Evolutionary conservation across 176 grass and related monocot genomes (phyloP).

Genomic region (Guadua angustifolia): DNA sequence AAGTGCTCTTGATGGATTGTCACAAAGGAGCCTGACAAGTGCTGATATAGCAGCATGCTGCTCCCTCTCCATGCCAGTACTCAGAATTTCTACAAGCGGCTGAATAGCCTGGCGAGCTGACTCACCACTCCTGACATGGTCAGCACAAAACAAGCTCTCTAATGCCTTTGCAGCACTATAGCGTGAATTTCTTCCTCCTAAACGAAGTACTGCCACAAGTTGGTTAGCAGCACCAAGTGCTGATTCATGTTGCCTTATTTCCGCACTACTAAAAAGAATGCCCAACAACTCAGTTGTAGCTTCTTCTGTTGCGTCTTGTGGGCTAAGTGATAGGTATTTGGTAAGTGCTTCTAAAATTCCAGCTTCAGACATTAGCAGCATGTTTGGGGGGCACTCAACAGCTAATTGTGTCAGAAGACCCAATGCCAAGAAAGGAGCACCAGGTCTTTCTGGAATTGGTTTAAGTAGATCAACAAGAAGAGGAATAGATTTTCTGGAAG

Average conservation of each 20-base stretch:
- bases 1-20: slow-evolving; percentile 94
- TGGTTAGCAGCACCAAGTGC: slow-evolving; percentile 89
- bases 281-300: slow-evolving; percentile 92
- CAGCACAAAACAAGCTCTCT: slow-evolving; percentile 92
- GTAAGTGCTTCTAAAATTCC: slow-evolving; percentile 94
- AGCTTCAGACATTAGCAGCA: slow-evolving; percentile 93
- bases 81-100: slow-evolving; percentile 97
- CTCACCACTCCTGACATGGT: slow-evolving; percentile 94
- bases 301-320: slow-evolving; percentile 94
- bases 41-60: slow-evolving; percentile 99
- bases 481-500: slow-evolving; percentile 95
- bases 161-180: slow-evolving; percentile 98
- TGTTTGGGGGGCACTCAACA: slow-evolving; percentile 85
- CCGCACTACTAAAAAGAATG: slow-evolving; percentile 77
- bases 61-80: slow-evolving; percentile 92
- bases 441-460: slow-evolving; percentile 97
- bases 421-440: slow-evolving; percentile 95
- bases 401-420: slow-evolving; percentile 87
- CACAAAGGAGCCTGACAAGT: slow-evolving; percentile 86
- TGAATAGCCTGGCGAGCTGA: slow-evolving; percentile 92
- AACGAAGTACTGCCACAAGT: slow-evolving; percentile 93
- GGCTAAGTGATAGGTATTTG: slow-evolving; percentile 95
- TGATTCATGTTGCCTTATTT: slow-evolving; percentile 95
- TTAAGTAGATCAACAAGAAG: slow-evolving; percentile 98
- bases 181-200: slow-evolving; percentile 97